Base-by-base conservation (phyloP, 768 basidiomycete genomes). In the Lentinula sp. region DNA sequence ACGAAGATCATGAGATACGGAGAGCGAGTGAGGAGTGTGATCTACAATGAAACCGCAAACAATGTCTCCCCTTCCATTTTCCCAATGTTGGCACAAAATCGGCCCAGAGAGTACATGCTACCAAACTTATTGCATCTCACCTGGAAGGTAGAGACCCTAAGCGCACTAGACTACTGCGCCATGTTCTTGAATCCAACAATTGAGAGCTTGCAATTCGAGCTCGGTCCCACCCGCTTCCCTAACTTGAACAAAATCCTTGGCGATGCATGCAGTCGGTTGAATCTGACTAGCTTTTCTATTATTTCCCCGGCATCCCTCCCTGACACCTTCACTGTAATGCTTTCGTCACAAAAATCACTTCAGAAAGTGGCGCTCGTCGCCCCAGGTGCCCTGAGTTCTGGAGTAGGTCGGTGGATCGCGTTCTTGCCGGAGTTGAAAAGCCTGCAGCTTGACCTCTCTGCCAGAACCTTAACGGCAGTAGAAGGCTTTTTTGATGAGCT, bases 401-500 rank as follows among this genome's bases (percentile, higher is more conserved):
- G 77, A 45, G 79, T 90, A n/a, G 90, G 90, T 33, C 81, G 82
- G 63, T 91, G 89, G 90, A 74, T 81, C n/a, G 81, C 88, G 23
- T 81, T 79, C 32, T 76, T 91, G 8, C 85, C 85, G 45, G 69
- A 76, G 39, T 78, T 91, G 64, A 85, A 82, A 66, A 79, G 78
- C 54, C 74, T 92, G 61, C 83, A 87, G 67, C 76, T 92, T 52
- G 90, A 92, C 69, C 79, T 92, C 28, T 84, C 88, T 0, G 87
- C 85, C 59, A 77, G 87, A 60, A 82, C 86, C 3, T 73, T 81
- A 58, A 84, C 84, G 35, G 85, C 86, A 0, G 85, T 91, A n/a
- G 88, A 90, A 72, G 86, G 87, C 18, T 92, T 92, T 72, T 92
- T 92, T 70, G 85, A 86, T 68, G 84, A 89, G 57, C 75, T 91